Evolutionary conservation across 208 protist species (phyloP), one percentile per base, ranked within the genome.

Genomic region (Leishmania turanica): DNA sequence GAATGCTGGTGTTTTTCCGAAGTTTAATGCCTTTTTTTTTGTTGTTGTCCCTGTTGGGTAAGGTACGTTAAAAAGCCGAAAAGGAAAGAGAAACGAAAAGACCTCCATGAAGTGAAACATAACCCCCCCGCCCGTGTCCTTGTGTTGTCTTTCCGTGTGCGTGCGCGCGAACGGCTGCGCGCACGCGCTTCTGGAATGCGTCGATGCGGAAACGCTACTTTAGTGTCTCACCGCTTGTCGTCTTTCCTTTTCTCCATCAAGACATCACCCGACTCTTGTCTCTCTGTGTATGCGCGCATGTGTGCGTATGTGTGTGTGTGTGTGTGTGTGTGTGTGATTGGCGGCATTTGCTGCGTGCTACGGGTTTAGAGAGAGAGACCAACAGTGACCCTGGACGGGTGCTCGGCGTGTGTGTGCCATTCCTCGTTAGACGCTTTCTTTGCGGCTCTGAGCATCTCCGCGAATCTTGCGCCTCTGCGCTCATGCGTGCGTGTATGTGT

Each of bases 231-330:
- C 45, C 68, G 68, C 19, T 53, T 72, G 68, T 72, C 68, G 37
- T 72, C 68, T 19, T 72, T 51, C 42, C 42, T 72, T 72, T 72
- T 72, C 68, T 47, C 68, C 2, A 34, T 72, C 42, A 45, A 42
- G 9, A n/a, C 68, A 72, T 53, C 68, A 21, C 68, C 19, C 19
- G 27, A 72, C 4, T n/a, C 24, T 53, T 42, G 21, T 31, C 34
- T 72, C 17, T 72, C 21, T n/a, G 21, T 51, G 40, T 7, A 31
- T 72, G 68, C 27, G 45, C 24, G 8, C 19, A 27, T 40, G 65
- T 70, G 65, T 45, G 37, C 5, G 34, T 47, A 0, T 47, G 45
- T 49, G 45, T 11, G 42, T 45, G 42, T 49, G 68, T 0, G 37
- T 42, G 31, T 21, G 40, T 42, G 65, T 37, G 37, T 40, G 24